Conservation (phyloP, 768 basidiomycete genomes). For the Gyrodon lividus region DNA sequence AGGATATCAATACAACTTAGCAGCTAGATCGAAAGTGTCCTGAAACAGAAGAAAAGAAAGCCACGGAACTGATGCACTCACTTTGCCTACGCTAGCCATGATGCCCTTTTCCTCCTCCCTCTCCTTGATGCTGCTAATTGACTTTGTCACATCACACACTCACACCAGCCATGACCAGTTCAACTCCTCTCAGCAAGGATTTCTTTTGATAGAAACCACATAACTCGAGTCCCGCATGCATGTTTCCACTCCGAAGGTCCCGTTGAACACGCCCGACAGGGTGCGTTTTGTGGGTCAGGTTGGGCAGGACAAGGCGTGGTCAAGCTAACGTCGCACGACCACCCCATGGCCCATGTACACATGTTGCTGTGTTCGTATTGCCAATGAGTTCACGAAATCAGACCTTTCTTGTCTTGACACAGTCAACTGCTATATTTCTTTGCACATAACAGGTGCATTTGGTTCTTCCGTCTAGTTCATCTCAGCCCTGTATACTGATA, state of each 20-base stretch:
- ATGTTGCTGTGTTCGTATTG: neutral
- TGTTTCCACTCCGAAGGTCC: too few species aligned
- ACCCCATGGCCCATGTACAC: neutral
- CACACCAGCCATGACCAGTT: too few species aligned
- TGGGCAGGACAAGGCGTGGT: conserved; percentile 1
- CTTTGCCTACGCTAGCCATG: conserved; percentile 84
- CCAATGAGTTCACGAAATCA: neutral
- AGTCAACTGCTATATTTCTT: neutral
- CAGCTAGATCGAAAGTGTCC: neutral
- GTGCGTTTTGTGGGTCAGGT: too few species aligned
- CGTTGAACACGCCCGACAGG: too few species aligned
- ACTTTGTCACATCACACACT: too few species aligned
- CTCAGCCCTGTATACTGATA: too few species aligned
- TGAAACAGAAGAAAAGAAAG: neutral
- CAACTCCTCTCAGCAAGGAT: too few species aligned
- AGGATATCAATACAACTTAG: neutral
- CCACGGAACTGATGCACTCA: conserved; percentile 23
- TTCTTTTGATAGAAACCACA: too few species aligned
- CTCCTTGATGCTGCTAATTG: too few species aligned
- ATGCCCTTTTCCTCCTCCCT: conserved; percentile 83
- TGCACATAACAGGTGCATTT: neutral
- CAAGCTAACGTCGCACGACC: neutral
- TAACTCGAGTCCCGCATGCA: too few species aligned
- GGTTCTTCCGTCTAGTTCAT: neutral
- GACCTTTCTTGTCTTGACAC: neutral